Percentiles rank a stretch among this genome's conserved stretches.
phyloP scores from a whole-genome alignment of 306 rosid genomes.

The Biancaea sappan region DNA sequence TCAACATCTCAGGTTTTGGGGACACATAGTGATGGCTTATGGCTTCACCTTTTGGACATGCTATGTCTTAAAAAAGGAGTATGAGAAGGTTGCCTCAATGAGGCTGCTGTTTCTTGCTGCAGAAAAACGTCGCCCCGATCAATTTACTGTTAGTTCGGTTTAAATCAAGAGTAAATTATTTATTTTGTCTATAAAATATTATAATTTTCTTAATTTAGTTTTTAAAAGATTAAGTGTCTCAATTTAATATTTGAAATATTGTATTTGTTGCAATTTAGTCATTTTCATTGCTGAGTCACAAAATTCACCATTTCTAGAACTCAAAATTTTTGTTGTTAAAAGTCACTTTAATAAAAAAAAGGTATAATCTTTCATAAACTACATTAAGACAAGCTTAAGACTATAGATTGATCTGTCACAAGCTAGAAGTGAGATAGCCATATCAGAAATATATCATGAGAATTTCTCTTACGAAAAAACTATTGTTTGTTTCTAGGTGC shows the following conservation, averaged over 20 bases:
- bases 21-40: conserved; percentile 79
- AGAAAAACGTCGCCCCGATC: conserved; percentile 87
- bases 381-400: conserved; percentile 15
- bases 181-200: no score
- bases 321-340: no score
- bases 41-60: conserved; percentile 89
- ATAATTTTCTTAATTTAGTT: no score
- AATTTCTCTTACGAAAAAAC: conserved; percentile 36
- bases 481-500: conserved; percentile 60
- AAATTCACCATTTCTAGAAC: no score
- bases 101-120: conserved; percentile 85
- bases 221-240: no score
- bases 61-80: conserved; percentile 75
- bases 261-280: no score
- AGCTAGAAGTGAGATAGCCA: conserved; percentile 2
- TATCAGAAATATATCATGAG: conserved; percentile 8
- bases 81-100: conserved; percentile 73
- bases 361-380: no score
- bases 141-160: conserved; percentile 67
- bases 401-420: not conserved
- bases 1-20: conserved; percentile 68
- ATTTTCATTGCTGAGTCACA: no score
- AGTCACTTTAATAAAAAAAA: no score
- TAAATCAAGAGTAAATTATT: no score
- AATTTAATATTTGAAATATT: no score